A percentile compares a stretch with the other conserved stretches of the same genome.
These are phyloP conservation scores for Mycena haematopus DNA, from an alignment of 768 basidiomycete genomes.

Conservation along the genomic window DNA sequence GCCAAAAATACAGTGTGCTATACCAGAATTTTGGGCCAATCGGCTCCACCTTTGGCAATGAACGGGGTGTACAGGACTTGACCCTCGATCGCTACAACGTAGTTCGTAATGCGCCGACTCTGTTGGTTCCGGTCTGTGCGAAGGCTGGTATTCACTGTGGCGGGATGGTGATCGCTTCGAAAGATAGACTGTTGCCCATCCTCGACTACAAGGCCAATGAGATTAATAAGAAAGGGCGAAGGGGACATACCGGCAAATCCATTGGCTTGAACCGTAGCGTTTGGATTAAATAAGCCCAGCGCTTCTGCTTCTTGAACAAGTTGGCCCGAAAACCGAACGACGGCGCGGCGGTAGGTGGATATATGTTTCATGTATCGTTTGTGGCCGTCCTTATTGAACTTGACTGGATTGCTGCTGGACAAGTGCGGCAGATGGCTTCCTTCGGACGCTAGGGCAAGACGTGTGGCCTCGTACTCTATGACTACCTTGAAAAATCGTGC, in stretches of 20 bases:
- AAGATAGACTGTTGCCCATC: too few species aligned
- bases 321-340: background rate
- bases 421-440: background rate
- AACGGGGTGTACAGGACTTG: background rate
- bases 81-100: background rate
- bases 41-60: background rate
- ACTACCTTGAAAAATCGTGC: background rate
- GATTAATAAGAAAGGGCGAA: background rate
- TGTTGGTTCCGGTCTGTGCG: background rate
- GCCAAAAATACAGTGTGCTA: too few species aligned
- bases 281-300: background rate
- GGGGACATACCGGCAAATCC: background rate
- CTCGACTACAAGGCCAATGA: too few species aligned
- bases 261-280: slow-evolving; percentile 1
- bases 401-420: background rate
- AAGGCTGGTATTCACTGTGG: background rate
- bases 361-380: background rate
- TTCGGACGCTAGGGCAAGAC: background rate
- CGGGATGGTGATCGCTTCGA: too few species aligned
- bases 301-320: background rate
- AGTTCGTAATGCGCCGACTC: background rate
- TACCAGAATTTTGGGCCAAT: background rate
- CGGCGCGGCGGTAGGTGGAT: background rate
- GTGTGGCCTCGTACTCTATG: background rate
- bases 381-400: background rate